Evolutionary conservation across 305 asterid species (phyloP).

Genomic region (Rubia peregrina): DNA sequence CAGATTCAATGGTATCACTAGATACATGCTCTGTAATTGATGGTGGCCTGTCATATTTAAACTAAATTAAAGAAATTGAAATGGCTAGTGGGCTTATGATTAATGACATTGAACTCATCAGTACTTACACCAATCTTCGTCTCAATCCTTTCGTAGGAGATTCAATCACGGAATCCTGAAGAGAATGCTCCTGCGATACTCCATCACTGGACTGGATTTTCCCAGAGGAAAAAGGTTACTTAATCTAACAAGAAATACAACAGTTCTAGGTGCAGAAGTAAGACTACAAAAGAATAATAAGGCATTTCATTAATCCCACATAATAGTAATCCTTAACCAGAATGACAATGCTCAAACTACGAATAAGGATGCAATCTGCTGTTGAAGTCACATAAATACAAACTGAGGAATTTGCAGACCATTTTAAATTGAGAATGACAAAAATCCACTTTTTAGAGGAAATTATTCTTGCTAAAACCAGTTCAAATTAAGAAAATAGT

Average conservation of each 20-base stretch:
- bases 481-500: neutral
- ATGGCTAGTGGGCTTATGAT: conserved; percentile 11
- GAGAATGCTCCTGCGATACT: conserved; percentile 32
- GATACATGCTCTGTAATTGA: conserved; percentile 36
- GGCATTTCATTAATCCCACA: neutral
- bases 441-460: neutral
- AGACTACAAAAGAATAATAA: neutral
- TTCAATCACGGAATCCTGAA: conserved; percentile 32
- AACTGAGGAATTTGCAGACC: too few species aligned
- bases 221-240: conserved; percentile 6
- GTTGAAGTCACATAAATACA: neutral
- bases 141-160: conserved; percentile 63
- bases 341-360: neutral
- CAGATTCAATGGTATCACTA: conserved; percentile 32
- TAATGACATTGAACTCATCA: conserved; percentile 7
- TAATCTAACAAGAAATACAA: neutral
- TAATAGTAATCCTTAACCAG: neutral
- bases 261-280: neutral
- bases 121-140: conserved; percentile 62
- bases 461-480: neutral
- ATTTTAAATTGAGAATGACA: neutral
- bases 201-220: conserved; percentile 37
- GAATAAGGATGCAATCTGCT: neutral
- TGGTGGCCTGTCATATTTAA: conserved; percentile 39
- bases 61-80: conserved; percentile 18